Conservation (phyloP, 2,329 filamentous ascomycete genomes). For the Sordariomycetes sp. region DNA sequence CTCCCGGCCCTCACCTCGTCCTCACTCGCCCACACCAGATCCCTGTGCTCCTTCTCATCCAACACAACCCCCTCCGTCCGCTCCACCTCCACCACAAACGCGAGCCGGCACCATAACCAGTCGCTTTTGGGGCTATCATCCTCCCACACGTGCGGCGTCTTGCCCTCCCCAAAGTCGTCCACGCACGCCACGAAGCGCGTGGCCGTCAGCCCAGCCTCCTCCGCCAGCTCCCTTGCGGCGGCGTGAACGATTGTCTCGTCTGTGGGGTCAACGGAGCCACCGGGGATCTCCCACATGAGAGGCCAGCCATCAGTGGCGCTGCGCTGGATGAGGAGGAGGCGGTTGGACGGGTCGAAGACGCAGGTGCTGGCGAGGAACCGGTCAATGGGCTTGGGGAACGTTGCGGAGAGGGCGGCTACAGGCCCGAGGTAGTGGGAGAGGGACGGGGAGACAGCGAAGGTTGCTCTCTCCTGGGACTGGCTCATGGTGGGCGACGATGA, state of each 20-base stretch:
- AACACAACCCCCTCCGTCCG: slow-evolving; percentile 15
- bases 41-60: slow-evolving; percentile 29
- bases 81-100: slow-evolving; percentile 19
- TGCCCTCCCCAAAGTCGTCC: not conserved
- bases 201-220: slow-evolving; percentile 30
- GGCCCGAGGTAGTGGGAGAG: not conserved
- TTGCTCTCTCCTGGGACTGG: not conserved
- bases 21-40: slow-evolving; percentile 26
- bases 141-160: slow-evolving; percentile 17
- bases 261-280: slow-evolving; percentile 30
- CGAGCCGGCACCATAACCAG: slow-evolving; percentile 21
- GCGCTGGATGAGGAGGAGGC: slow-evolving; percentile 34
- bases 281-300: slow-evolving; percentile 35
- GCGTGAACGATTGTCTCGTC: slow-evolving; percentile 30
- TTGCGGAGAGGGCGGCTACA: not conserved
- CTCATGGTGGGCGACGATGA: too few relatives aligned
- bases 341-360: slow-evolving; percentile 20
- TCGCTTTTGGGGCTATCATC: slow-evolving; percentile 11
- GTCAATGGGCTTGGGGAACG: slow-evolving; percentile 4
- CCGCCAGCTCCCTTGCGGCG: slow-evolving; percentile 34
- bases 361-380: slow-evolving; percentile 20
- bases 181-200: not conserved
- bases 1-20: slow-evolving; percentile 19
- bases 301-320: slow-evolving; percentile 31
- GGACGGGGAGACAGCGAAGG: not conserved